Evolutionary conservation across 257 asterid species (phyloP).

Genomic region (Solanum paucissectum): DNA sequence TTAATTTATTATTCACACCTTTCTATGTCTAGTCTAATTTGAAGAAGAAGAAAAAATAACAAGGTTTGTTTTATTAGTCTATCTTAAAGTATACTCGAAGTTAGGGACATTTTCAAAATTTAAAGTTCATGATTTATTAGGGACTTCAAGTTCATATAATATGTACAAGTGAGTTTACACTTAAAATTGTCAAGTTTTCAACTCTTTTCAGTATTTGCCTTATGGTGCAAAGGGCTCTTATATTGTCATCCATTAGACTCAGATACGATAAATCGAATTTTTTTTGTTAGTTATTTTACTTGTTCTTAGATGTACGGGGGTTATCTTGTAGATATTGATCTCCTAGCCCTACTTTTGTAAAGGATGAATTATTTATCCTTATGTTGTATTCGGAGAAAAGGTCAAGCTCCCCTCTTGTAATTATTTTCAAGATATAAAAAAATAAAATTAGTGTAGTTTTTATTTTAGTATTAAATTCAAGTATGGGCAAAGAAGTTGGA

Average conservation of each 20-base stretch:
- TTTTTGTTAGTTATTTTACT: neutral
- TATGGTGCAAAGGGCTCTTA: neutral
- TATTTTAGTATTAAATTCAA: neutral
- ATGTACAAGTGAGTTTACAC: too few species aligned
- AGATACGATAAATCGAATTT: neutral
- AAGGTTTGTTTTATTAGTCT: neutral
- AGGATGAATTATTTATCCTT: neutral
- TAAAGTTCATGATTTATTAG: too few species aligned
- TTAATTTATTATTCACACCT: neutral
- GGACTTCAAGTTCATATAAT: neutral
- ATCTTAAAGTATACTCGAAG: neutral
- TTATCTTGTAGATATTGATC: neutral
- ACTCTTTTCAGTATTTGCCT: neutral
- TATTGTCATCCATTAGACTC: neutral
- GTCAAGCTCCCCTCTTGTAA: neutral
- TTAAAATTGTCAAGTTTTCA: neutral
- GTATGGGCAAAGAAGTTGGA: neutral
- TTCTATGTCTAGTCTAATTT: neutral
- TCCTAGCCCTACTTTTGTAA: neutral
- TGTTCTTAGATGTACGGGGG: neutral
- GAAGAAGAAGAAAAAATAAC: neutral
- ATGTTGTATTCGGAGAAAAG: neutral
- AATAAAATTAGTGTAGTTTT: neutral
- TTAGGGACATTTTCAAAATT: too few species aligned
- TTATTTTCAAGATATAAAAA: too few species aligned